Evolutionary conservation across 768 basidiomycete species (phyloP).

Genomic region (Termitomyces sp.): DNA sequence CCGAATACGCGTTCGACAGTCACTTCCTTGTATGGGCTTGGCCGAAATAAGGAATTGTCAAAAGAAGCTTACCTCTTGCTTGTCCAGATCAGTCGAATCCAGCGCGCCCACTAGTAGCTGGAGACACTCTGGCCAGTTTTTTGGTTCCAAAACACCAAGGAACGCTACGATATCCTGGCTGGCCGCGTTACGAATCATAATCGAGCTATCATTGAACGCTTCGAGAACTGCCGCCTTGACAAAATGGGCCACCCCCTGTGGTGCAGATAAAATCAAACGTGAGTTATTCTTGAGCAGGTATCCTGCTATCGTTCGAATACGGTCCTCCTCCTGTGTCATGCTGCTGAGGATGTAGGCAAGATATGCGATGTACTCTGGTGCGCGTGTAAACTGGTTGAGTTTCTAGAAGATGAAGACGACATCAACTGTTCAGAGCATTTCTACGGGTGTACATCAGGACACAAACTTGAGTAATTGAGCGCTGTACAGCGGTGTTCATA

Average conservation of each 20-base stretch:
- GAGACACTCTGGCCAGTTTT: constrained; percentile 94
- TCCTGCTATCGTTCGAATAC: constrained; percentile 92
- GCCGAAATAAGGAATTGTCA: not conserved
- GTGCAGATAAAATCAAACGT: constrained; percentile 63
- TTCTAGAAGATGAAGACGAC: constrained; percentile 41
- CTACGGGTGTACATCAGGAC: constrained; percentile 12
- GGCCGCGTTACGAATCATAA: constrained; percentile 91
- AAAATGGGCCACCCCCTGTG: constrained; percentile 62
- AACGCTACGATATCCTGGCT: constrained; percentile 90
- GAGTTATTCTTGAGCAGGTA: constrained; percentile 97
- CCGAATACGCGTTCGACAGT: not conserved
- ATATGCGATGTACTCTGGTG: constrained; percentile 94
- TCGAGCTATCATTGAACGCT: constrained; percentile 74
- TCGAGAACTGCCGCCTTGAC: constrained; percentile 72
- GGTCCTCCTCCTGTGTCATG: constrained; percentile 80
- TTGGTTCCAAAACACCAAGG: constrained; percentile 82
- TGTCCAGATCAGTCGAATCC: constrained; percentile 66
- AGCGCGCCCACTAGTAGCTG: constrained; percentile 76
- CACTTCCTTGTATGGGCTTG: not conserved
- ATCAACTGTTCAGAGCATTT: constrained; percentile 16
- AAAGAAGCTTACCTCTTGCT: constrained; percentile 74
- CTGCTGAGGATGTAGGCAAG: constrained; percentile 87
- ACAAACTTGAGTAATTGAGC: constrained; percentile 75
- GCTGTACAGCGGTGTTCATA: constrained; percentile 69
- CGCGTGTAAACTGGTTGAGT: constrained; percentile 81